A percentile compares a stretch with the other conserved stretches of the same genome.
phyloP scores from a whole-genome alignment of 345 rosid genomes.

The Citrus sp. region DNA sequence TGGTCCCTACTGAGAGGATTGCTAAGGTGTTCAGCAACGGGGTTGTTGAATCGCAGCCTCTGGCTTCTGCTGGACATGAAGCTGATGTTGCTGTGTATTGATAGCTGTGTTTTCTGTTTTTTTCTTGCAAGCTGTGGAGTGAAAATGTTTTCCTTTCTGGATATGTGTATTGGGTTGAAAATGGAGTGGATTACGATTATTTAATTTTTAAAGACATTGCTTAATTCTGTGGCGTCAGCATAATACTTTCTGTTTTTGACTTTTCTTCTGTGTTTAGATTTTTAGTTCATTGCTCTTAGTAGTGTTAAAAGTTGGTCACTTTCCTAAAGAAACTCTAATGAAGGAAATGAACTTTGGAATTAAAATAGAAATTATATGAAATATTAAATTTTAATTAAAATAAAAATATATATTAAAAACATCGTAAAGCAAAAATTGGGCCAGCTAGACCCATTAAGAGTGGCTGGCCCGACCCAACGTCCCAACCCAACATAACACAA shows the following conservation, averaged over 20 bases:
- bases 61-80: conserved; percentile 23
- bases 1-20: conserved; percentile 83
- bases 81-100: neutral
- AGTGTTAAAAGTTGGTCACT: too few relatives aligned
- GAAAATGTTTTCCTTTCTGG: neutral
- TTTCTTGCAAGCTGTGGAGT: neutral
- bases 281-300: too few relatives aligned
- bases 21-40: conserved; percentile 59
- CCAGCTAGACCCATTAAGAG: too few relatives aligned
- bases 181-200: neutral
- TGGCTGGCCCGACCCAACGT: too few relatives aligned
- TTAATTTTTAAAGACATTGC: neutral
- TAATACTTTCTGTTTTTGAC: neutral
- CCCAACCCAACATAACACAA: too few relatives aligned
- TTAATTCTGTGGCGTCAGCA: neutral
- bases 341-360: too few relatives aligned
- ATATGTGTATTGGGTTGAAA: neutral
- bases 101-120: neutral
- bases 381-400: too few relatives aligned
- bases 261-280: too few relatives aligned
- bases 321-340: too few relatives aligned
- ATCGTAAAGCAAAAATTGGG: too few relatives aligned
- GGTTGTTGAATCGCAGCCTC: conserved; percentile 27
- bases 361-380: too few relatives aligned
- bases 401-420: too few relatives aligned